Base-by-base conservation (phyloP, 495 filamentous ascomycete species). In the Aspergillus heteromorphus region DNA sequence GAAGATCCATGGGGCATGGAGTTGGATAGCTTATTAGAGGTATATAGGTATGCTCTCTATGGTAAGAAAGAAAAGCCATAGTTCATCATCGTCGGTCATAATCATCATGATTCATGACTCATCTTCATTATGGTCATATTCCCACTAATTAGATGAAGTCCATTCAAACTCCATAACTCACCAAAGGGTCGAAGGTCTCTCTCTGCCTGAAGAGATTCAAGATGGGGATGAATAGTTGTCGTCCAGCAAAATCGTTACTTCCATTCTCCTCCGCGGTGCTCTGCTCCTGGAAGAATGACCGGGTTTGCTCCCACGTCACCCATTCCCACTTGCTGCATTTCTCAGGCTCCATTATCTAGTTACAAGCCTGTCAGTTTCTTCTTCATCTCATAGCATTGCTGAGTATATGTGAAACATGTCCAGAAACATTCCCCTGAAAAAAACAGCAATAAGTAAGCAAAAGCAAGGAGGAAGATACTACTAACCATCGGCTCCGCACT, bases 261-360 rank as follows among this genome's bases (percentile, higher is more conserved):
- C 30, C 52, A 23, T 21, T 23, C 21, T 43, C 17, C 21, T 48
- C 53, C 11, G 54, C 58, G 4, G 42, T 21, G 11, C 38, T 20
- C 6, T 55, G 48, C 42, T 50, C 54, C 29, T 42, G n/a, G 7
- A 38, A 38, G 16, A 49, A 40, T 17, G 8, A 25, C 5, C 4
- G 18, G 14, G 59, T 27, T 27, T 59, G 53, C 14, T 59, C 53
- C 61, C 54, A 59, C 36, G 18, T 40, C 0, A 55, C 45, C 61
- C 61, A 63, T 18, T 49, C 19, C 61, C 61, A 63, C 17, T 51
- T 48, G 0, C 45, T 40, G 16, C 61, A 63, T 38, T 60, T 63
- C 10, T 54, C 20, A 1, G 48, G 49, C 31, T 63, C 61, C 17
- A 58, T 19, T 14, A 62, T 30, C 56, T 62, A 38, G 16, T 0